Base-by-base conservation (phyloP, 345 rosid species). In the Capsella bursapastoris region DNA sequence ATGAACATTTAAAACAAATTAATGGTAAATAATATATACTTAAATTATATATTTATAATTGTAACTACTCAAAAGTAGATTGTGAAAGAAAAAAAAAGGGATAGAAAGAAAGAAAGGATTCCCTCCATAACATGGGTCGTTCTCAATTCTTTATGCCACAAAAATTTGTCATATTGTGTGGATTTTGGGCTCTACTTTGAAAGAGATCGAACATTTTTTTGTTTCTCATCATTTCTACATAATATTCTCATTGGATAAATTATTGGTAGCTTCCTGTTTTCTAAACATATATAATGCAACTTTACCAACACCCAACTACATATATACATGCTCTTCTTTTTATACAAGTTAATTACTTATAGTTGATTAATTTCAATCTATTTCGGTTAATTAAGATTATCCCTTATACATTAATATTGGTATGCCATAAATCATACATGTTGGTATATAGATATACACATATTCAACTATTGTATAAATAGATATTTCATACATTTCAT, bases 101-200 rank as follows among this genome's bases (percentile, higher is more conserved):
- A 41, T 34, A 34, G 52, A 48, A 43, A 68, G 10, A 9, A 22
- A 68, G 31, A 68, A 68, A 75, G 35, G 68, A 68, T 61, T 68
- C 69, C 68, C 57, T 60, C 64, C 69, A 61, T 34, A 68, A 67
- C 79, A 68, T 75, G 74, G 64, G 74, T 75, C 79, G 64, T 68
- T 76, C 57, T 75, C 79, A 68, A 61, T 75, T 45, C 79, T 76
- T 69, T 53, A 68, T 53, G 70, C 41, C 70, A 53, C 75, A 62
- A 34, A 61, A 34, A 62, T 62, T 76, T 76, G 79, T 62, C 79
- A 76, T 63, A 55, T 76, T 69, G 70, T 69, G 70, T 69, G 79
- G 59, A 22, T 27, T 62, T 69, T 69, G 79, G 79, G 79, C 79
- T 69, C 79, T 76, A 76, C 79, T 52, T 62, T 31, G 81, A 79